A percentile compares a stretch with the other conserved stretches of the same genome.
Evolutionary conservation across 148 eudicot species (phyloP).

Genomic region (Nyssa sinensis): DNA sequence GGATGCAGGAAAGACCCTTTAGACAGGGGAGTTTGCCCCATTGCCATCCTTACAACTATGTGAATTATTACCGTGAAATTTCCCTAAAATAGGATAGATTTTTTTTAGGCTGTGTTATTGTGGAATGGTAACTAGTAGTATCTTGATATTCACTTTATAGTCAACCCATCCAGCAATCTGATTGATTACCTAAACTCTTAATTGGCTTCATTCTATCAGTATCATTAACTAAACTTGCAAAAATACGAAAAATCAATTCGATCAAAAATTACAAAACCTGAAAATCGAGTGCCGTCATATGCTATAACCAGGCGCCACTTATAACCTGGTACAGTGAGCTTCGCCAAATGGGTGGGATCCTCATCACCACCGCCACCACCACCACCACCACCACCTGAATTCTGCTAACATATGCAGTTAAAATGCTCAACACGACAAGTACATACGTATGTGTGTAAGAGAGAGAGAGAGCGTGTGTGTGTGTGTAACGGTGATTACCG

Average conservation of each 20-base stretch:
- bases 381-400: slow-evolving; percentile 6
- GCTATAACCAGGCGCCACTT: slow-evolving; percentile 75
- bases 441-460: background rate
- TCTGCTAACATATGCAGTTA: slow-evolving; percentile 18
- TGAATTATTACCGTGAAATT: too few relatives aligned
- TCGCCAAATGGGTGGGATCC: slow-evolving; percentile 5
- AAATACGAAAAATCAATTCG: background rate
- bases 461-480: background rate
- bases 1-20: too few relatives aligned
- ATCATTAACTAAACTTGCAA: too few relatives aligned
- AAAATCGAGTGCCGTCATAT: slow-evolving; percentile 54
- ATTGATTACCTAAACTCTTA: background rate
- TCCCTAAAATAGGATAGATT: too few relatives aligned
- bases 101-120: too few relatives aligned
- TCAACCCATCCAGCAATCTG: background rate
- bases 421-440: background rate
- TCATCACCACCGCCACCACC: background rate
- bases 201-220: background rate
- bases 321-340: slow-evolving; percentile 22
- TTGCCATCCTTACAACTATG: too few relatives aligned
- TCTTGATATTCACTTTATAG: too few relatives aligned
- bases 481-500: background rate
- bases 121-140: too few relatives aligned
- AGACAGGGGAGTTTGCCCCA: too few relatives aligned
- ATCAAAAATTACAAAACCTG: slow-evolving; percentile 22